Conservation (phyloP, 2,329 filamentous ascomycete genomes). For the Pseudogymnoascus sp. region DNA sequence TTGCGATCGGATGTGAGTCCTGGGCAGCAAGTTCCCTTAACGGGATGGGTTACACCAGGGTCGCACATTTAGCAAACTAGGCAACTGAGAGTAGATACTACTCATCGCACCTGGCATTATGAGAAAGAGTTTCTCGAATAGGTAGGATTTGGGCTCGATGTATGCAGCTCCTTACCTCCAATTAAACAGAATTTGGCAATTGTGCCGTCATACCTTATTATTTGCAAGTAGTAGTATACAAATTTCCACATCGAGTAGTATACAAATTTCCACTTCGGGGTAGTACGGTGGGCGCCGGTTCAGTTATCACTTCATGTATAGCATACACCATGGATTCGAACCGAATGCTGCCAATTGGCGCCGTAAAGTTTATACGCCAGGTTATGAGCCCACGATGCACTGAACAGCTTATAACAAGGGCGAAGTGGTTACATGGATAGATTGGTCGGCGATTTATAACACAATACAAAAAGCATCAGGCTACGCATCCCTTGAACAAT, state of each 20-base stretch:
- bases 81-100: not conserved
- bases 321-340: not conserved
- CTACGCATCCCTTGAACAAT: not conserved
- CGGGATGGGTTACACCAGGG: not conserved
- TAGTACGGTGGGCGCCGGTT: not conserved
- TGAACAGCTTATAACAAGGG: not conserved
- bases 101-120: not conserved
- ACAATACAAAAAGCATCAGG: not conserved
- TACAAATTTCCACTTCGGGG: not conserved
- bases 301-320: not conserved
- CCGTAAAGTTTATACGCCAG: not conserved
- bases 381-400: not conserved
- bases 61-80: not conserved
- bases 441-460: not conserved
- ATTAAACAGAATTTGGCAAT: not conserved
- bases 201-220: not conserved
- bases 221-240: not conserved
- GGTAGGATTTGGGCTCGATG: not conserved
- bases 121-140: not conserved
- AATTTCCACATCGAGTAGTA: not conserved
- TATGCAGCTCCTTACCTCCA: not conserved
- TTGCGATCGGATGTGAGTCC: not conserved
- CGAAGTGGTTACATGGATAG: not conserved
- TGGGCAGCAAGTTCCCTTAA: not conserved
- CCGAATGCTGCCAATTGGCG: not conserved